Conservation (phyloP, 495 filamentous ascomycete species). For the Penicillium bialowiezense region DNA sequence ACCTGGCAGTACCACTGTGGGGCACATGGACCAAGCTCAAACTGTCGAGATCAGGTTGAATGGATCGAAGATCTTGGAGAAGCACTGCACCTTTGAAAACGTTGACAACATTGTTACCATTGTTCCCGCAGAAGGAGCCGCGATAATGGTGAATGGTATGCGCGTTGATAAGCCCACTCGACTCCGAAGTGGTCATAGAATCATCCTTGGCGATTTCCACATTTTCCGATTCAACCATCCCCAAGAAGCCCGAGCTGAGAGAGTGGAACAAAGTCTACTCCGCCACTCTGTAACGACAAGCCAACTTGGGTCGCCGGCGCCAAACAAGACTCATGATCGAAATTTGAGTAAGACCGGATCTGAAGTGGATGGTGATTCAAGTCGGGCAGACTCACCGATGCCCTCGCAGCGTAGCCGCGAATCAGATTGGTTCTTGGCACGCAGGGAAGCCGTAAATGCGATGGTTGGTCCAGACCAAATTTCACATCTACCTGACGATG, state of each 20-base stretch:
- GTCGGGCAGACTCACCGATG: slow-evolving; percentile 76
- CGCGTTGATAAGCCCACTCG: slow-evolving; percentile 78
- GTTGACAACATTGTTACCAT: slow-evolving; percentile 87
- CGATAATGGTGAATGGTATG: slow-evolving; percentile 96
- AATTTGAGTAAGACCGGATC: slow-evolving; percentile 69
- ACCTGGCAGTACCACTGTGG: slow-evolving; percentile 87
- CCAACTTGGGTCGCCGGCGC: slow-evolving; percentile 71
- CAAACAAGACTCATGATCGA: slow-evolving; percentile 71
- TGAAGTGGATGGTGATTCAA: slow-evolving; percentile 65
- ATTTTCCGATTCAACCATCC: slow-evolving; percentile 99
- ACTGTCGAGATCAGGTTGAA: slow-evolving; percentile 89
- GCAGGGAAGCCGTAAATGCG: slow-evolving; percentile 85
- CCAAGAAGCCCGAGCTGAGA: slow-evolving; percentile 88
- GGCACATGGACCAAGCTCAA: slow-evolving; percentile 79
- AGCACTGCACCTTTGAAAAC: slow-evolving; percentile 94
- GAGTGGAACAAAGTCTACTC: slow-evolving; percentile 83
- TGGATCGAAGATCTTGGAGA: slow-evolving; percentile 83
- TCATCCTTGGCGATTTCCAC: slow-evolving; percentile 97
- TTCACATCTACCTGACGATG: slow-evolving; percentile 83
- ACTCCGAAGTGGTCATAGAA: slow-evolving; percentile 85
- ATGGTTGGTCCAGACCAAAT: slow-evolving; percentile 92
- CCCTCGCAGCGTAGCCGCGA: slow-evolving; percentile 67
- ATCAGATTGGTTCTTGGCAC: slow-evolving; percentile 93
- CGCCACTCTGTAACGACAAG: slow-evolving; percentile 84
- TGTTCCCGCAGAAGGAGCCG: slow-evolving; percentile 81